Percentiles rank a stretch among this genome's conserved stretches.
Evolutionary conservation across 176 grass and related monocot genomes (phyloP).

Genomic region (Raddia distichophylla): DNA sequence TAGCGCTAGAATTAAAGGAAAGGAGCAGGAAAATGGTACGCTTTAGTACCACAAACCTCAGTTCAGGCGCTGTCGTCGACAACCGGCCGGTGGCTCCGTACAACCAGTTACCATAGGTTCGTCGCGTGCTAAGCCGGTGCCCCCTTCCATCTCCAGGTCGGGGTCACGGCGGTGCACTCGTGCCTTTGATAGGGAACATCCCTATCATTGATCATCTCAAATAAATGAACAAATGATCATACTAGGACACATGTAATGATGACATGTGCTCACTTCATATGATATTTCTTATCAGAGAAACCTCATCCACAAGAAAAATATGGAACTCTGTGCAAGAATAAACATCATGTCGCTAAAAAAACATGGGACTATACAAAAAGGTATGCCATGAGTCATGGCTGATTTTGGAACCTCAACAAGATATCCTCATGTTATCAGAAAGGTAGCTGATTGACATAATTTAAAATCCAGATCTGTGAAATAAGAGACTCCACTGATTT

Average conservation of each 20-base stretch:
- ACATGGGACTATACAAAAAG: neutral
- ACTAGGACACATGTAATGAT: neutral
- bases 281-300: slow-evolving; percentile 14
- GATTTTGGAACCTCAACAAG: neutral
- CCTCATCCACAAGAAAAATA: slow-evolving; percentile 34
- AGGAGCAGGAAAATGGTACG: no score
- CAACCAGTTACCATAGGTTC: no score
- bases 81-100: no score
- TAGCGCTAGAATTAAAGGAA: no score
- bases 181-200: no score
- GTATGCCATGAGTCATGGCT: neutral
- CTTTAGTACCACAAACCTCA: no score
- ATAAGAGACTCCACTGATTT: neutral
- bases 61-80: no score
- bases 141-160: no score
- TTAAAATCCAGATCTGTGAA: slow-evolving; percentile 10
- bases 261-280: neutral
- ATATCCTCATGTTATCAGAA: neutral
- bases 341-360: neutral
- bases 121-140: no score
- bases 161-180: no score
- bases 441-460: slow-evolving; percentile 1
- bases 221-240: neutral
- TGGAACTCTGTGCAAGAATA: slow-evolving; percentile 25
- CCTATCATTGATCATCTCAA: neutral